Evolutionary conservation across 2,329 filamentous ascomycete genomes (phyloP), one percentile per base, ranked within the genome.

Genomic region (Aureobasidium sp.): DNA sequence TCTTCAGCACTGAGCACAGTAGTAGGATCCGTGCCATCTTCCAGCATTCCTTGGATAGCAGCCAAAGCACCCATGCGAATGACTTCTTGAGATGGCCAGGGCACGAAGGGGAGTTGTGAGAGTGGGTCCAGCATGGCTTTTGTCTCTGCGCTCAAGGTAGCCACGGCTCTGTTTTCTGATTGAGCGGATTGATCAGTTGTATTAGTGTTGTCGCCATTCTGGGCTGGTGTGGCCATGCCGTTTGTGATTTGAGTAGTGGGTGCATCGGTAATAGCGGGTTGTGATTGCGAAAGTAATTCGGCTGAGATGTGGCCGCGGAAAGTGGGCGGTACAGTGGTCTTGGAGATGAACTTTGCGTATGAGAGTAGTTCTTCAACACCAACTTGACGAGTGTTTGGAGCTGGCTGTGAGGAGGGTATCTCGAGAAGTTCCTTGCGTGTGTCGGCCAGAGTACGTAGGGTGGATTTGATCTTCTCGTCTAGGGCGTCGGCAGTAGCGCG

Each of bases 341-440:
- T 88, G 72, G 87, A 88, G 70, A 95, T 94, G 66, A 87, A 86
- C 47, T 87, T 87, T 26, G 90, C 90, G 72, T 90, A 94, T 65
- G 80, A 82, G 26, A 95, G 84, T 0, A 95, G 83, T 67, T 92
- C 87, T 48, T 85, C 81, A 70, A 91, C 90, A 3, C 82, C 82
- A 55, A 94, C 77, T 26, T 78, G 72, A 48, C 74, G 74, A 12
- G 74, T 70, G 6, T 73, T 64, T n/a, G 79, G 71, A 5, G 83
- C 62, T 17, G 73, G 68, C 1, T 68, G 66, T 24, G 74, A 74
- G 0, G 69, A 68, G n/a, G 73, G 71, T 0, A 85, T 86, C 29
- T 81, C 79, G 46, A 87, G 81, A 44, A 94, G 84, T 67, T 92
- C 89, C 68, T 84, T 86, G 68, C 90, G 87, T 52, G 89, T 86